Conservation (phyloP, 768 basidiomycete genomes). For the Gyrodon lividus region DNA sequence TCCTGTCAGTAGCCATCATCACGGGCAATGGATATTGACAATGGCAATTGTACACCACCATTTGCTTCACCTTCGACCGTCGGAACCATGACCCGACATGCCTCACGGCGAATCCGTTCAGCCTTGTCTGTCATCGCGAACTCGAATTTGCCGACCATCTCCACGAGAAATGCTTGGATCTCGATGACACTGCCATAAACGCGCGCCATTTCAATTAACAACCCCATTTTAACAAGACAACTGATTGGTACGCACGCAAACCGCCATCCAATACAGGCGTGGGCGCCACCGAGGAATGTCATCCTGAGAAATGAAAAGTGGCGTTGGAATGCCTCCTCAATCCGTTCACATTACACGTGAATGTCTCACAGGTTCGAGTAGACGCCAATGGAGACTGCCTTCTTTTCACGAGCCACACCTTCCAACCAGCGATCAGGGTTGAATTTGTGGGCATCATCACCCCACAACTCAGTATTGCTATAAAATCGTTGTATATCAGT, state of each 20-base stretch:
- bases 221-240: neutral
- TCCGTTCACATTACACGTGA: neutral
- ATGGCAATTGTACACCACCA: slow-evolving; percentile 33
- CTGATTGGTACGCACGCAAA: slow-evolving; percentile 24
- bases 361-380: slow-evolving; percentile 29
- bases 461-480: slow-evolving; percentile 32
- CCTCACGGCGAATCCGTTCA: slow-evolving; percentile 28
- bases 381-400: slow-evolving; percentile 23
- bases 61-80: slow-evolving; percentile 33
- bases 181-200: slow-evolving; percentile 40
- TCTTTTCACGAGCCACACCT: slow-evolving; percentile 14
- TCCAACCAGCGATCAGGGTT: slow-evolving; percentile 31
- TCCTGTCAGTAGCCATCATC: neutral
- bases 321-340: neutral
- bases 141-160: slow-evolving; percentile 53
- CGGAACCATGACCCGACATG: slow-evolving; percentile 35
- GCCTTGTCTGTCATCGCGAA: slow-evolving; percentile 36
- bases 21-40: slow-evolving; percentile 24
- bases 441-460: slow-evolving; percentile 31
- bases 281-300: slow-evolving; percentile 27
- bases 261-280: slow-evolving; percentile 32
- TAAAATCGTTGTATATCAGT: neutral
- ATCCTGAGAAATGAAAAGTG: slow-evolving; percentile 17
- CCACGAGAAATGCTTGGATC: slow-evolving; percentile 58
- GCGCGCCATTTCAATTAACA: neutral